phyloP scores from a whole-genome alignment of 2,329 filamentous ascomycete genomes.

The Aspergillus tanneri region DNA sequence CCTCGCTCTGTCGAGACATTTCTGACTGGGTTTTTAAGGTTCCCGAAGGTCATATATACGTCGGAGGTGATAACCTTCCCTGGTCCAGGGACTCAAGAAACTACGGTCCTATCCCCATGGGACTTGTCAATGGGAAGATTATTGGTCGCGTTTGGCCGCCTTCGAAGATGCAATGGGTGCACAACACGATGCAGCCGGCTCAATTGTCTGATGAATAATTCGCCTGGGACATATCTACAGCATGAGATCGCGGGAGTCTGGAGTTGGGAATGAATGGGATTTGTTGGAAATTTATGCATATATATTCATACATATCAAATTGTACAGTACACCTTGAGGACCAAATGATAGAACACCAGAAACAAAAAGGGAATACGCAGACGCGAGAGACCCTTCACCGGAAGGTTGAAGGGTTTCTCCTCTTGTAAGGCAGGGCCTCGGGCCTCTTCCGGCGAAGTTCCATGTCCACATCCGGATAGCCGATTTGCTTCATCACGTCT shows the following conservation, averaged over 20 bases:
- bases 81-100: conserved; percentile 82
- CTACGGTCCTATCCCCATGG: conserved; percentile 84
- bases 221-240: neutral
- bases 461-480: conserved; percentile 71
- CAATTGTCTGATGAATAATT: conserved; percentile 19
- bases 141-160: conserved; percentile 52
- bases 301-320: conserved; percentile 45
- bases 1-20: neutral
- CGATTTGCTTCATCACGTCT: conserved; percentile 80
- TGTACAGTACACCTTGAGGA: conserved; percentile 43
- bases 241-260: conserved; percentile 27
- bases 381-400: conserved; percentile 28
- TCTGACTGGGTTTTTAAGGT: conserved; percentile 55
- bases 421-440: conserved; percentile 65
- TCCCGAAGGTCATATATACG: conserved; percentile 87
- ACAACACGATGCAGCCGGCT: conserved; percentile 39
- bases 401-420: conserved; percentile 52
- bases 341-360: conserved; percentile 23
- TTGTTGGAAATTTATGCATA: conserved; percentile 34
- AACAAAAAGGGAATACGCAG: conserved; percentile 15
- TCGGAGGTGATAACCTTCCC: conserved; percentile 82
- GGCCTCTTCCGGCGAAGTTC: conserved; percentile 82
- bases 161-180: conserved; percentile 37
- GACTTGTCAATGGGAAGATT: conserved; percentile 79
- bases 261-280: conserved; percentile 13